Conservation (phyloP, 352 stramenopile species). For the Phytophthora europaea region DNA sequence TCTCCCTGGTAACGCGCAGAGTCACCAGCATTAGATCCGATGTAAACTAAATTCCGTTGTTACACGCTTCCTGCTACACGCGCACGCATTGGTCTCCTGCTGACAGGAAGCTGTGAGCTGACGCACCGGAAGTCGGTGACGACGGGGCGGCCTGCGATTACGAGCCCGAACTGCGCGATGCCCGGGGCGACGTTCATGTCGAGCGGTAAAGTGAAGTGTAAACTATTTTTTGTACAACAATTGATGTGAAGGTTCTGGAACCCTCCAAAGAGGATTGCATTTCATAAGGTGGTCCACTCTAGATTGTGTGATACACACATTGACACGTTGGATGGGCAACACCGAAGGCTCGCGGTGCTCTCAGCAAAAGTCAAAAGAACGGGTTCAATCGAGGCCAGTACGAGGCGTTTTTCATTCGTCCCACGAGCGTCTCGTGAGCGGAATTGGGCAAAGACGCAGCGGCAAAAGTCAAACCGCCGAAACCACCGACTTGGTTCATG, state of each 20-base stretch:
- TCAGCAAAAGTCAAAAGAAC: background rate
- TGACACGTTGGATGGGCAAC: background rate
- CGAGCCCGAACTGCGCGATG: conserved; percentile 72
- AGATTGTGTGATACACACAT: background rate
- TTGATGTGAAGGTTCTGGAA: conserved; percentile 28
- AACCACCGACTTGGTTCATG: background rate
- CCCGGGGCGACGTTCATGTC: conserved; percentile 36
- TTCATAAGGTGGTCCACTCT: background rate
- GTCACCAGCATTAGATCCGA: background rate
- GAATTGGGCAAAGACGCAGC: background rate
- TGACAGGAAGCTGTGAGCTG: background rate
- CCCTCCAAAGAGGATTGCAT: background rate
- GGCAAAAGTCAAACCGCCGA: background rate
- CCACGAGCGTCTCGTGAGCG: background rate
- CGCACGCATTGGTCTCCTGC: background rate
- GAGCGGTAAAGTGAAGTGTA: conserved; percentile 13
- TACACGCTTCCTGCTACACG: background rate
- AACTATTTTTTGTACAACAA: background rate
- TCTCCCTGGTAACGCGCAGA: conserved; percentile 43
- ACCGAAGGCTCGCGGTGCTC: background rate
- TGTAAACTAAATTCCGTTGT: background rate
- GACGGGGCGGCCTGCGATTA: conserved; percentile 72
- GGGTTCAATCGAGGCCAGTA: background rate
- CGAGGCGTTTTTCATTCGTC: background rate
- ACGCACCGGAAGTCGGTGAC: conserved; percentile 70